These are phyloP conservation scores for Kwoniella bestiolae DNA, from an alignment of 768 basidiomycete species.

Conservation along the genomic window DNA sequence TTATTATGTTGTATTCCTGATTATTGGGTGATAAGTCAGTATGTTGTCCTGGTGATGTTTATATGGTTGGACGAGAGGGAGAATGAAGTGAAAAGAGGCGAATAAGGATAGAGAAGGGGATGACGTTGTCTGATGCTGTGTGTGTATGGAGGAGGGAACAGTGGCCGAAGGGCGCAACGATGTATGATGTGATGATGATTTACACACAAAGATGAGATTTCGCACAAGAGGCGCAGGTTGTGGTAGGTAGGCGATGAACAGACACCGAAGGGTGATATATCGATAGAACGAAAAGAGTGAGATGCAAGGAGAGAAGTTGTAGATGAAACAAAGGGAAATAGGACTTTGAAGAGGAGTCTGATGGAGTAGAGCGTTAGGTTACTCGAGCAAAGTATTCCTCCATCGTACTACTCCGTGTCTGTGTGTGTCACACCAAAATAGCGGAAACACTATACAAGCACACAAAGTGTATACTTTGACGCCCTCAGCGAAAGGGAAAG, in stretches of 20 bases:
- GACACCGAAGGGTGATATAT: neutral
- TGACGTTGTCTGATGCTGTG: slow-evolving; percentile 5
- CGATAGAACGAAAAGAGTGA: neutral
- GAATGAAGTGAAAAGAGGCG: neutral
- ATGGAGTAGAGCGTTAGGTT: too few relatives aligned
- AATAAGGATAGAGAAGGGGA: neutral
- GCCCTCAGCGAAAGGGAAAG: too few relatives aligned
- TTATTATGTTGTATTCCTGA: neutral
- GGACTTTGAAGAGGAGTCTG: neutral
- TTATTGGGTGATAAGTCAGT: neutral
- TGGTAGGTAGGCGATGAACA: neutral
- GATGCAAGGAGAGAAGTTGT: neutral
- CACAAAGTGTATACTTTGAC: neutral
- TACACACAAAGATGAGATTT: neutral
- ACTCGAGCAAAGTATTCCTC: neutral
- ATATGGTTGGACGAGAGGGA: too few relatives aligned
- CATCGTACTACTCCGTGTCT: neutral
- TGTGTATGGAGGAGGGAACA: neutral
- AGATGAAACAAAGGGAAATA: neutral
- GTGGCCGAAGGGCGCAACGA: neutral
- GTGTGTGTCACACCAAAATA: too few relatives aligned
- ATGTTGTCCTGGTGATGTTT: too few relatives aligned
- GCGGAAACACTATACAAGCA: neutral
- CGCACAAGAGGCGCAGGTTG: neutral
- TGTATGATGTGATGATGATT: too few relatives aligned